Conservation (phyloP, 306 rosid species). For the Citrullus colocynthis region DNA sequence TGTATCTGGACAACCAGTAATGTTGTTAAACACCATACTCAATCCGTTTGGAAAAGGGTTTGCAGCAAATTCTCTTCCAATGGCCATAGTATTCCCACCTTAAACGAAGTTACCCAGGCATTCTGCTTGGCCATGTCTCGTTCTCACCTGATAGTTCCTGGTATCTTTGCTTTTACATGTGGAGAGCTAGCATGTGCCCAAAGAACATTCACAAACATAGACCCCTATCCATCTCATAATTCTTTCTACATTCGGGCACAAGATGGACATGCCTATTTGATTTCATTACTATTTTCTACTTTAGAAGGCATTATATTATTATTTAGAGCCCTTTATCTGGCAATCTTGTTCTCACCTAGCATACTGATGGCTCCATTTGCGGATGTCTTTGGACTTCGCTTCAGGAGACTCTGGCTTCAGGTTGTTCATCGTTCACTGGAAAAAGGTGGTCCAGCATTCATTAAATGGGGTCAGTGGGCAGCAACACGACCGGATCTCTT, state of each 20-base stretch:
- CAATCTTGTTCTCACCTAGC: constrained; percentile 77
- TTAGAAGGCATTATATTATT: constrained; percentile 52
- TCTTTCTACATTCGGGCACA: constrained; percentile 55
- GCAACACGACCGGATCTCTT: constrained; percentile 98
- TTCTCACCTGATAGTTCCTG: constrained; percentile 66
- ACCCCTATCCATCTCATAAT: constrained; percentile 36
- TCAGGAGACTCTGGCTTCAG: constrained; percentile 66
- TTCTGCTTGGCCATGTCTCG: constrained; percentile 70
- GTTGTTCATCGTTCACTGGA: constrained; percentile 76
- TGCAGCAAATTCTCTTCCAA: constrained; percentile 33
- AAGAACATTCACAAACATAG: constrained; percentile 31
- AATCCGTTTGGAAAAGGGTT: constrained; percentile 56
- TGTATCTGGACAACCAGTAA: constrained; percentile 29
- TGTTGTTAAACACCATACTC: constrained; percentile 34
- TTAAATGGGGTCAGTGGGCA: constrained; percentile 99
- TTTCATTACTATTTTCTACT: constrained; percentile 31
- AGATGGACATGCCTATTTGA: constrained; percentile 64
- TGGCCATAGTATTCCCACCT: constrained; percentile 29
- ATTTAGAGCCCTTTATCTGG: constrained; percentile 62
- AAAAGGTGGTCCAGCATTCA: constrained; percentile 89
- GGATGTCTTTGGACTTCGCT: constrained; percentile 53
- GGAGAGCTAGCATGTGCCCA: constrained; percentile 83
- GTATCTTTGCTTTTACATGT: constrained; percentile 58
- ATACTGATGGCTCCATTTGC: constrained; percentile 77
- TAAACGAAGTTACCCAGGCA: constrained; percentile 72